Evolutionary conservation across 352 stramenopile genomes (phyloP).

Genomic region (Phytophthora crassamura): DNA sequence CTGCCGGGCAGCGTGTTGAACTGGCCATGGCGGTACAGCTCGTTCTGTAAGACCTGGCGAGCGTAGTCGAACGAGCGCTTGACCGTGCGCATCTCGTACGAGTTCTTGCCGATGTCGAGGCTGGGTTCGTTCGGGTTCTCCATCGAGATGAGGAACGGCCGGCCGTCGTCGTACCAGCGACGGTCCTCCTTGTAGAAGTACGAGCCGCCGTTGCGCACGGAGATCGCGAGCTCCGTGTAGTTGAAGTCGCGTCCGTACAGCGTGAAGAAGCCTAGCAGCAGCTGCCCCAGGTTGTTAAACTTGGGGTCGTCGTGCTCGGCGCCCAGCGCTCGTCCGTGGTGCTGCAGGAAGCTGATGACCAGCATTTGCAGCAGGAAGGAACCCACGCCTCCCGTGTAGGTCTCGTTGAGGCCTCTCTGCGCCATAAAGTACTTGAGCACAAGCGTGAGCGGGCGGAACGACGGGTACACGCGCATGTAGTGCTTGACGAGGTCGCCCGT

Average conservation of each 20-base stretch:
- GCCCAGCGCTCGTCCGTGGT: slow-evolving; percentile 70
- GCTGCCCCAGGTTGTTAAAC: slow-evolving; percentile 91
- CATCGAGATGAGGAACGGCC: slow-evolving; percentile 90
- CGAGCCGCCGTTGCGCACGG: slow-evolving; percentile 90
- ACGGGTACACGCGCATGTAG: slow-evolving; percentile 92
- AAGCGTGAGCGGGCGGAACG: slow-evolving; percentile 93
- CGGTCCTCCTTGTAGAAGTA: slow-evolving; percentile 94
- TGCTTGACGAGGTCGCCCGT: slow-evolving; percentile 91
- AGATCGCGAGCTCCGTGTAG: slow-evolving; percentile 93
- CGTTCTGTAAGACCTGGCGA: slow-evolving; percentile 71
- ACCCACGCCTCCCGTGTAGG: slow-evolving; percentile 94
- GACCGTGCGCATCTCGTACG: slow-evolving; percentile 92
- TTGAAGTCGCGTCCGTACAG: slow-evolving; percentile 96
- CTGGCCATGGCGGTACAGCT: slow-evolving; percentile 73
- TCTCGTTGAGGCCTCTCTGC: slow-evolving; percentile 94
- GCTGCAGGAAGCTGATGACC: slow-evolving; percentile 96
- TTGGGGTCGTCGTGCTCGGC: slow-evolving; percentile 65
- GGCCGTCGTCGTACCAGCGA: slow-evolving; percentile 68
- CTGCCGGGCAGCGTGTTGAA: slow-evolving; percentile 69
- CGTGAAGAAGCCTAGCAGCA: slow-evolving; percentile 96
- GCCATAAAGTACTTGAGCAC: slow-evolving; percentile 97
- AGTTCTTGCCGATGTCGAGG: slow-evolving; percentile 93
- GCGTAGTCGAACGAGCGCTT: slow-evolving; percentile 92
- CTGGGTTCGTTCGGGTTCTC: slow-evolving; percentile 95
- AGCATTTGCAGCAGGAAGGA: slow-evolving; percentile 96